Conservation (phyloP, 1,284 basidiomycete species). For the Papiliotrema fonsecae region DNA sequence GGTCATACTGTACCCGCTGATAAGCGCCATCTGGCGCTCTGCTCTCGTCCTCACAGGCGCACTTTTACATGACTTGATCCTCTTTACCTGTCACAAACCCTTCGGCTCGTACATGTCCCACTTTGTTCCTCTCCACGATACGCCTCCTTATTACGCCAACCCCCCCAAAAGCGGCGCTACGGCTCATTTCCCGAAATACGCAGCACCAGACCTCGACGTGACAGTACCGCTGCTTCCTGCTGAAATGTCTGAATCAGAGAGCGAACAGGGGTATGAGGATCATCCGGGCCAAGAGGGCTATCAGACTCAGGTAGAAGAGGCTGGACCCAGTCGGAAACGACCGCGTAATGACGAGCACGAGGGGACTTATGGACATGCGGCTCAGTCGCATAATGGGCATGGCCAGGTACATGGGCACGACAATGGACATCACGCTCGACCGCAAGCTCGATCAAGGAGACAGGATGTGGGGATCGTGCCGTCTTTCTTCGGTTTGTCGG, state of each 20-base stretch:
- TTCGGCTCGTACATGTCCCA: neutral
- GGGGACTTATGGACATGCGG: slow-evolving; percentile 1
- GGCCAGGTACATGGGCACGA: neutral
- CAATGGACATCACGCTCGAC: neutral
- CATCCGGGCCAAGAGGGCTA: neutral
- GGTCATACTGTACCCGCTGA: no score
- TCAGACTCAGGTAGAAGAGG: slow-evolving; percentile 4
- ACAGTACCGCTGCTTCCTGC: neutral
- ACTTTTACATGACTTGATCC: no score
- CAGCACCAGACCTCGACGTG: slow-evolving; percentile 29
- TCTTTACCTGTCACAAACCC: neutral
- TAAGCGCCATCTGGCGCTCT: no score
- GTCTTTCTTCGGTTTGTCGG: slow-evolving; percentile 86
- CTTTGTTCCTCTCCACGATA: slow-evolving; percentile 36
- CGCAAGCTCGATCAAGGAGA: no score
- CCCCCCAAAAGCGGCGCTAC: slow-evolving; percentile 5
- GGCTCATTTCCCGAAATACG: slow-evolving; percentile 28
- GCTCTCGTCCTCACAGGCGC: no score
- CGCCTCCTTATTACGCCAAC: slow-evolving; percentile 15
- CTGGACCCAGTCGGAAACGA: slow-evolving; percentile 29
- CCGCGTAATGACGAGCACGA: slow-evolving; percentile 12
- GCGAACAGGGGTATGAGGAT: no score
- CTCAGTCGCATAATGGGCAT: neutral
- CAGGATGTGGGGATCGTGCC: slow-evolving; percentile 61
- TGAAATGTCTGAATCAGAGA: slow-evolving; percentile 5